Evolutionary conservation across 257 asterid genomes (phyloP).

Genomic region (Lycium barbarum): DNA sequence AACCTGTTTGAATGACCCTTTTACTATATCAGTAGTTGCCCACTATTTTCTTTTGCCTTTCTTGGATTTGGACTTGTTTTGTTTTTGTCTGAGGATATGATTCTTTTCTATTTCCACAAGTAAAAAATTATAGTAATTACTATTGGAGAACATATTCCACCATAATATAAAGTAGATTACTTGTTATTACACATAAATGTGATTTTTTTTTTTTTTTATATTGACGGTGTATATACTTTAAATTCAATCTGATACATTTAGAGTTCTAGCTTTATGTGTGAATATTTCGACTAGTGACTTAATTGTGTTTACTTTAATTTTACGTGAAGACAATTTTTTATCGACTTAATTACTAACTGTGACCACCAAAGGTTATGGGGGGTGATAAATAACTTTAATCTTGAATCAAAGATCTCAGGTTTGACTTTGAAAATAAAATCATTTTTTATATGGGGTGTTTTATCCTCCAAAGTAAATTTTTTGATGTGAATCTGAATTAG

Average conservation of each 20-base stretch:
- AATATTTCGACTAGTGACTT: background rate
- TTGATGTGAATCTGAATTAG: background rate
- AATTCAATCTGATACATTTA: background rate
- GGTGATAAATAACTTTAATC: background rate
- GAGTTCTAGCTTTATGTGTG: background rate
- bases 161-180: background rate
- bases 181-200: no score
- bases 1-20: background rate
- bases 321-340: background rate
- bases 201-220: background rate
- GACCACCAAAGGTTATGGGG: background rate
- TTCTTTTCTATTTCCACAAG: background rate
- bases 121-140: background rate
- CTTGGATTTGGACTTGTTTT: no score
- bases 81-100: background rate
- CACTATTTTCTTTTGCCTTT: background rate
- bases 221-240: background rate
- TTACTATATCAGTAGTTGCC: background rate
- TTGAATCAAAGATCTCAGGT: accelerated
- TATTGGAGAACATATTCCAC: background rate
- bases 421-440: accelerated
- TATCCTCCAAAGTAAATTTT: background rate
- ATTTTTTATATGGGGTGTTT: background rate
- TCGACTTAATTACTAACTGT: background rate
- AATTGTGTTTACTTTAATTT: background rate